phyloP scores from a whole-genome alignment of 2,329 filamentous ascomycete genomes.

The Phialemoniopsis sp. region DNA sequence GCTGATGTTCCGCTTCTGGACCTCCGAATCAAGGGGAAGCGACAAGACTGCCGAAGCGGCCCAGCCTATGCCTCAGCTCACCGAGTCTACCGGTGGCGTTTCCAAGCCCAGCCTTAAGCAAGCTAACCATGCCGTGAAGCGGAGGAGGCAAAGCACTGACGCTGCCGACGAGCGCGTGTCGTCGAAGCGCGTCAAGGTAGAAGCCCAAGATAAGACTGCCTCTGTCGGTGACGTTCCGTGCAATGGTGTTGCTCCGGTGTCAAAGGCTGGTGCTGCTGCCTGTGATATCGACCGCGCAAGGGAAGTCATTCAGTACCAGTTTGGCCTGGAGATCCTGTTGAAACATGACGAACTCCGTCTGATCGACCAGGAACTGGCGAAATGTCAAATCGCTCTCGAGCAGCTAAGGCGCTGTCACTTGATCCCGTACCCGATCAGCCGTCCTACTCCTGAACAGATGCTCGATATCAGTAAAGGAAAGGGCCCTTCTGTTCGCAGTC shows the following conservation, averaged over 20 bases:
- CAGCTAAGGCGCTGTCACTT: constrained; percentile 89
- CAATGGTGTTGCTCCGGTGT: too few species aligned
- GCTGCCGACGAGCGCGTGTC: neutral
- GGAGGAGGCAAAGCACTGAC: constrained; percentile 7
- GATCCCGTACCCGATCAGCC: constrained; percentile 79
- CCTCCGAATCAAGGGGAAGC: constrained; percentile 53
- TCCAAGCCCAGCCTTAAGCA: too few species aligned
- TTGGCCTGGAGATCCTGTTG: constrained; percentile 85
- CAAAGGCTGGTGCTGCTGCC: too few species aligned
- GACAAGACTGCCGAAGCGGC: constrained; percentile 42
- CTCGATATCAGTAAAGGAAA: constrained; percentile 69
- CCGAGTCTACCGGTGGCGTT: constrained; percentile 11
- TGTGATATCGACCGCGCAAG: constrained; percentile 49
- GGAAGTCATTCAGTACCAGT: constrained; percentile 77
- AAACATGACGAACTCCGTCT: constrained; percentile 93
- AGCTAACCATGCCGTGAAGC: constrained; percentile 7
- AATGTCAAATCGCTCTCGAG: constrained; percentile 90
- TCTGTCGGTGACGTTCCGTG: neutral
- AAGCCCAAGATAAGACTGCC: constrained; percentile 22
- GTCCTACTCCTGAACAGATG: constrained; percentile 63
- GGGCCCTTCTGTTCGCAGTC: constrained; percentile 63
- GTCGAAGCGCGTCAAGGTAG: constrained; percentile 19
- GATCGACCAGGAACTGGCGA: constrained; percentile 94
- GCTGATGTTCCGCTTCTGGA: constrained; percentile 62
- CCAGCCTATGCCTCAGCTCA: constrained; percentile 31